Evolutionary conservation across 441 rosid species (phyloP), one percentile per base, ranked within the genome.

Genomic region (Corymbia calophylla): DNA sequence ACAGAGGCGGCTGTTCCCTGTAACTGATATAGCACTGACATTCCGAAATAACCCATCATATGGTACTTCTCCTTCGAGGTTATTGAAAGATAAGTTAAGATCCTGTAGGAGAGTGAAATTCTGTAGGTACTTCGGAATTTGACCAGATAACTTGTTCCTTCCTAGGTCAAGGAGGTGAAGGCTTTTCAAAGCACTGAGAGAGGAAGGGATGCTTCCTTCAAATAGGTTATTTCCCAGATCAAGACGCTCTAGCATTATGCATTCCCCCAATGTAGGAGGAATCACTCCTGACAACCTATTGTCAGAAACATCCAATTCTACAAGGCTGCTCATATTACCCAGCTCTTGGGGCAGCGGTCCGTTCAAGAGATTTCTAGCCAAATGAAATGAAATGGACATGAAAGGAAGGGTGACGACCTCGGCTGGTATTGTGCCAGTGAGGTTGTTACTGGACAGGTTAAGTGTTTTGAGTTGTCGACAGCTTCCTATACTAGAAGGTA

Each of bases 401-500:
- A 18, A 54, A 87, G 77, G 87, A 29, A 58, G 31, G 25, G 56
- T 31, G 47, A 15, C 11, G 3, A 49, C 49, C 9, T 80, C 89
- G 9, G 15, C 25, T 27, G 89, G 87, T 81, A 81, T 39, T n/a
- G 39, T 19, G 5, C 87, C 89, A 17, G 31, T 58, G 87, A 88
- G 87, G 47, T 31, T 56, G 89, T 88, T 56, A 35, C 35, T 39
- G 51, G 87, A 77, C 49, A 88, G 70, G 29, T 81, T 53, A 3
- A 55, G 86, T 60, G 1, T 1, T 21, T 44, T 23, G 17, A 77
- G 86, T 17, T 5, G 16, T 77, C 35, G 29, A 29, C 87, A 85
- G 27, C 82, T 44, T 29, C 89, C 89, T 31, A 90, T 60, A 51
- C 89, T 89, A 16, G 90, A 54, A 51, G 92, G 91, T 23, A 88